Evolutionary conservation across 2,329 filamentous ascomycete species (phyloP).

Genomic region (Clarireedia hainanense): DNA sequence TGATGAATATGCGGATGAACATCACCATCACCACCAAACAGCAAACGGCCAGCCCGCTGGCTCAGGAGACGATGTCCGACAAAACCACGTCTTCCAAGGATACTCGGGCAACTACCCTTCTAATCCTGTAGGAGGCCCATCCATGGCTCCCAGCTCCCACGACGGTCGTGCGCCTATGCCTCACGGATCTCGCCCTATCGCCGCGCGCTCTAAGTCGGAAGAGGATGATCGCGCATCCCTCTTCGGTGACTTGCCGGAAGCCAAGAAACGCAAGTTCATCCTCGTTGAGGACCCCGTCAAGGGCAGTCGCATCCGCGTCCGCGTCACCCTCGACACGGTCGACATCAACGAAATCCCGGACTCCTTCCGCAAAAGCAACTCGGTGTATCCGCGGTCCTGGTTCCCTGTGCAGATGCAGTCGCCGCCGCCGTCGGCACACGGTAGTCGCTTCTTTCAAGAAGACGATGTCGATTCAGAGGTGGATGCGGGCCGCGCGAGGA

Average conservation of each 20-base stretch:
- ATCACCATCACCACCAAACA: conserved; percentile 59
- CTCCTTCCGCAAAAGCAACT: conserved; percentile 83
- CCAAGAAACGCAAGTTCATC: conserved; percentile 93
- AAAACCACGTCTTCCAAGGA: conserved; percentile 64
- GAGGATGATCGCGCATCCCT: conserved; percentile 55
- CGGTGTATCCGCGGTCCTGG: conserved; percentile 85
- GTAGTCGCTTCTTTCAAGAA: conserved; percentile 66
- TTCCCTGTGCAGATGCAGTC: conserved; percentile 91
- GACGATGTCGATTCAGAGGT: conserved; percentile 53
- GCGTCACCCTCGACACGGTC: conserved; percentile 86
- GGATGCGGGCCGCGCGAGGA: conserved; percentile 20
- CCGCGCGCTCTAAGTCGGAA: conserved; percentile 26
- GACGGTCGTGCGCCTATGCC: conserved; percentile 44
- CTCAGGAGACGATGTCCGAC: conserved; percentile 60
- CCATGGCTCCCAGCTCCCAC: conserved; percentile 48
- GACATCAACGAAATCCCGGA: conserved; percentile 95
- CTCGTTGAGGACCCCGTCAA: conserved; percentile 85
- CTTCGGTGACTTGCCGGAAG: conserved; percentile 82
- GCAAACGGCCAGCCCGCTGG: conserved; percentile 43
- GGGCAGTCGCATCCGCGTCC: conserved; percentile 73
- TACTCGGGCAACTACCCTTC: conserved; percentile 58
- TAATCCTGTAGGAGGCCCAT: conserved; percentile 46
- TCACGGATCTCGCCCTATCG: conserved; percentile 34
- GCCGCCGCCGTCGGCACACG: conserved; percentile 67
- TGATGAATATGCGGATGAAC: conserved; percentile 54